Evolutionary conservation across 768 basidiomycete species (phyloP), one percentile per base, ranked within the genome.

Genomic region (Arthromyces matolae): DNA sequence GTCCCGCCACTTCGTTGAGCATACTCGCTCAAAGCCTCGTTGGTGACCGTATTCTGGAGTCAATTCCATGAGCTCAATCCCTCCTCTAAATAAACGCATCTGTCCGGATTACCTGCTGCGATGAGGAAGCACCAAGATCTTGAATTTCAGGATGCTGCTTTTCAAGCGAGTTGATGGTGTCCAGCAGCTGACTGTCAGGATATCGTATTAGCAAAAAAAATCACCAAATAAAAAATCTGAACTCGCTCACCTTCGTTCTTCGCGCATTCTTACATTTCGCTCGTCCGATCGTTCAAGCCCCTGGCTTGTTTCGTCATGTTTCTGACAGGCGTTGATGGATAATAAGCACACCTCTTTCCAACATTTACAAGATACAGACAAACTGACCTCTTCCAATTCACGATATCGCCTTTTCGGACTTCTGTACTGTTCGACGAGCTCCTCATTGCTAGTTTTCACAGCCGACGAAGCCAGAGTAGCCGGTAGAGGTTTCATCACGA

Each of bases 351-450:
- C n/a, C n/a, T 54, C 53, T 57, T 60, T 59, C 57, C 63, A 57
- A 58, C 56, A 47, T 52, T 48, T 46, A 50, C 44, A 54, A 62
- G 54, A 64, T 60, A 60, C 52, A 63, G 51, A 56, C 49, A 42
- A 37, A 68, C 80, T 57, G 45, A 87, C 86, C 78, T 87, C 80
- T 56, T 86, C 83, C 33, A 86, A 75, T 45, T 84, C 82, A 53
- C 77, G 76, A 61, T 78, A 84, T 32, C 79, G 78, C 34, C 80
- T 67, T 61, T 89, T 89, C 43, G 86, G 70, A 54, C 73, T 78
- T 49, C 58, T 66, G 63, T 85, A 84, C 64, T 84, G 86, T 67
- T 85, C 83, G 38, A 58, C 57, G 52, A 75, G 61, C 41, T 82
- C 83, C 42, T 71, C 57, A 49, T 78, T 74, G 44, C 68, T 63